These are phyloP conservation scores for Sugiyamaella japonica DNA, from an alignment of 1,139 yeast genomes.

Conservation along the genomic window DNA sequence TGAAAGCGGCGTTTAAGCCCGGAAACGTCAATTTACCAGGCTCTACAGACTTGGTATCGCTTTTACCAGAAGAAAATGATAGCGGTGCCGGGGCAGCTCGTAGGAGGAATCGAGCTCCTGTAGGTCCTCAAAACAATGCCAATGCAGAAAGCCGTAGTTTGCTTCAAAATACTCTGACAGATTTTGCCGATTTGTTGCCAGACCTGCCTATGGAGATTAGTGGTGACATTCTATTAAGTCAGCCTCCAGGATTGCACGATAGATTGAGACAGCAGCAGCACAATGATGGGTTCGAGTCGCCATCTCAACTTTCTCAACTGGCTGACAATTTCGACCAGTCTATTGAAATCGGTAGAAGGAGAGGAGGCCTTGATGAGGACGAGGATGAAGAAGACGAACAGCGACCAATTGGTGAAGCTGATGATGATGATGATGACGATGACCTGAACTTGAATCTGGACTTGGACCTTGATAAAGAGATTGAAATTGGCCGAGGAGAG, in stretches of 20 bases:
- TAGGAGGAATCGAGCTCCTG: background rate
- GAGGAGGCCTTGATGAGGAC: conserved; percentile 24
- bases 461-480: conserved; percentile 29
- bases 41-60: conserved; percentile 34
- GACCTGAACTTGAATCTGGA: conserved; percentile 52
- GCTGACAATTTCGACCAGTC: conserved; percentile 31
- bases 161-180: conserved; percentile 71
- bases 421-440: conserved; percentile 23
- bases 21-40: conserved; percentile 49
- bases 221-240: conserved; percentile 5
- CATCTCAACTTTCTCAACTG: conserved; percentile 3
- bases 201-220: conserved; percentile 25
- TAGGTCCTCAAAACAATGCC: background rate
- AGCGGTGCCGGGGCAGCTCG: background rate
- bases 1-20: conserved; percentile 69
- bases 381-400: conserved; percentile 24
- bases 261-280: conserved; percentile 21
- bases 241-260: background rate
- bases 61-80: conserved; percentile 30
- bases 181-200: conserved; percentile 51
- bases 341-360: conserved; percentile 56
- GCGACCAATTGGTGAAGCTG: conserved; percentile 21
- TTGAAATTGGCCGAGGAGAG: conserved; percentile 29
- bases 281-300: conserved; percentile 1
- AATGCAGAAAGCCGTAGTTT: conserved; percentile 3